These are phyloP conservation scores for Casaregolazyma suthepensis DNA, from an alignment of 1,139 yeast genomes.

Conservation along the genomic window DNA sequence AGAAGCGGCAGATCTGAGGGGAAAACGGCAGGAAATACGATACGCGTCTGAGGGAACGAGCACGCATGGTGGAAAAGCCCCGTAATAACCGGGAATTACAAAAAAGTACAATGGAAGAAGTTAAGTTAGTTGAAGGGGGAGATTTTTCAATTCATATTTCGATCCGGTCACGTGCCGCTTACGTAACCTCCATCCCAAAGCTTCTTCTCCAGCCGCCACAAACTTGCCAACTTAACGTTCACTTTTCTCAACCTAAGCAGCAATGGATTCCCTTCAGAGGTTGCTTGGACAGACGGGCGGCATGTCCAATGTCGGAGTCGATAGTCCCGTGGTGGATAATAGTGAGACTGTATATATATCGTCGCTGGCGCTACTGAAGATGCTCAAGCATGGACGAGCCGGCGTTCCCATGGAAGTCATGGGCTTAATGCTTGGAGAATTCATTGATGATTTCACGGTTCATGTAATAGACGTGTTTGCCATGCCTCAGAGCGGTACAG, in stretches of 20 bases:
- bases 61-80: neutral
- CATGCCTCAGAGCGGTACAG: conserved; percentile 95
- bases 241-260: neutral
- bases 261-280: conserved; percentile 73
- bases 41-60: neutral
- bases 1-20: conserved; percentile 2
- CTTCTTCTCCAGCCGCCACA: neutral
- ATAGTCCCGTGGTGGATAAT: conserved; percentile 83
- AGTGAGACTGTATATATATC: conserved; percentile 96
- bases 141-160: neutral
- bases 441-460: conserved; percentile 95
- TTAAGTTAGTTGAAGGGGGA: neutral
- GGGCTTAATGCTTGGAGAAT: conserved; percentile 99
- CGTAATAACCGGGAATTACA: neutral
- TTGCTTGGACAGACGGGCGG: conserved; percentile 52
- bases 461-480: conserved; percentile 98
- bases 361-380: conserved; percentile 86
- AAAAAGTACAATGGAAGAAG: neutral
- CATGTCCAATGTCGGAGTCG: conserved; percentile 36
- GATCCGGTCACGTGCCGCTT: neutral
- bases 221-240: neutral
- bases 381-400: conserved; percentile 97
- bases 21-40: neutral
- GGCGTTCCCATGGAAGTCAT: conserved; percentile 99
- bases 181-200: neutral